Evolutionary conservation across 2,329 filamentous ascomycete genomes (phyloP).

Genomic region (Blastomyces percursus): DNA sequence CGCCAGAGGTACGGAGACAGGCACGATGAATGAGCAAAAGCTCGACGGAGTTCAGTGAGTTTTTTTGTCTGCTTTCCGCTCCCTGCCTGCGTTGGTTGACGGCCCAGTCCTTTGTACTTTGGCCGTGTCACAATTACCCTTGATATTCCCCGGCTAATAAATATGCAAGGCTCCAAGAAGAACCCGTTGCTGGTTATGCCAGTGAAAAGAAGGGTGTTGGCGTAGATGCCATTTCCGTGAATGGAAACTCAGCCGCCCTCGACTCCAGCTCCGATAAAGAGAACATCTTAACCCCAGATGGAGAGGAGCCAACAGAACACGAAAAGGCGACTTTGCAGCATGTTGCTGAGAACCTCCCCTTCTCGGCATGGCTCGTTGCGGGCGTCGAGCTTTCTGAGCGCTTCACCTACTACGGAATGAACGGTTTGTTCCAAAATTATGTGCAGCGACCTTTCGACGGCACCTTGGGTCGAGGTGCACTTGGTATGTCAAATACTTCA

Average conservation of each 20-base stretch:
- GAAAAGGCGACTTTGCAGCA: slow-evolving; percentile 43
- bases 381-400: slow-evolving; percentile 48
- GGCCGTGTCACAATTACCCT: background rate
- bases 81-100: background rate
- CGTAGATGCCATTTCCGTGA: background rate
- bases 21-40: background rate
- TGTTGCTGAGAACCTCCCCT: slow-evolving; percentile 44
- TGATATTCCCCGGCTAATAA: background rate
- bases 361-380: slow-evolving; percentile 47
- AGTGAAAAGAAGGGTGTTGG: slow-evolving; percentile 5
- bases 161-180: slow-evolving; percentile 2
- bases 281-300: slow-evolving; percentile 30
- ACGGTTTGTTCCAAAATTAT: slow-evolving; percentile 48
- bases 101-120: background rate
- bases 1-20: background rate
- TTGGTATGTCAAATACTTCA: slow-evolving; percentile 22
- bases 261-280: slow-evolving; percentile 7
- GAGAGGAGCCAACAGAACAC: slow-evolving; percentile 43
- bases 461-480: slow-evolving; percentile 30
- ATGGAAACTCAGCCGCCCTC: background rate
- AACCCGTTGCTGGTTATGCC: background rate
- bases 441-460: slow-evolving; percentile 35
- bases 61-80: background rate
- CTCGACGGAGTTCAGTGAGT: background rate
- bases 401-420: slow-evolving; percentile 48